Evolutionary conservation across 2,329 filamentous ascomycete genomes (phyloP).

Genomic region (Exophiala dermatitidis): DNA sequence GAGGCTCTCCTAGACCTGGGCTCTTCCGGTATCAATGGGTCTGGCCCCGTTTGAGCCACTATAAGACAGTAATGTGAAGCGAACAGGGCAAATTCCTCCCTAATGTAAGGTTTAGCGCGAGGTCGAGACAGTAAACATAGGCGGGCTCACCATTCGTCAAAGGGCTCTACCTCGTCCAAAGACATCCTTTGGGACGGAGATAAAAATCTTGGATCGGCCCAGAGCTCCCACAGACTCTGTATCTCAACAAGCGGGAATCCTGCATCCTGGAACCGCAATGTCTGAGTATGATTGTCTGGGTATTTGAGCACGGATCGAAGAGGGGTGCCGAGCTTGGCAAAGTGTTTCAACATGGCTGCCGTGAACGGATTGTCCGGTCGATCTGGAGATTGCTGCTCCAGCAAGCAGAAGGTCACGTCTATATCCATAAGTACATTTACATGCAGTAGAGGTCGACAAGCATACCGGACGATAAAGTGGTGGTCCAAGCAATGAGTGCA

Average conservation of each 20-base stretch:
- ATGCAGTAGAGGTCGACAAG: not conserved
- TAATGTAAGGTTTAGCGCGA: not conserved
- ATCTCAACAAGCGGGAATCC: slow-evolving; percentile 61
- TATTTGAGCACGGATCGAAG: slow-evolving; percentile 50
- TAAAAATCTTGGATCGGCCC: slow-evolving; percentile 64
- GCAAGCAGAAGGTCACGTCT: slow-evolving; percentile 69
- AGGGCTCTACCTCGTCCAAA: slow-evolving; percentile 68
- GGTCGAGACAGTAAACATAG: not conserved
- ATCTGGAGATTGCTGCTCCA: slow-evolving; percentile 80
- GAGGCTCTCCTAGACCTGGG: slow-evolving; percentile 23
- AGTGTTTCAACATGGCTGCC: slow-evolving; percentile 26
- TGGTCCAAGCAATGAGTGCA: slow-evolving; percentile 70
- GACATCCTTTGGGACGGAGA: slow-evolving; percentile 50
- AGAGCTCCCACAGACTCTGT: slow-evolving; percentile 73
- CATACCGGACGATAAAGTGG: slow-evolving; percentile 59
- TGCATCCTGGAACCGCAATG: slow-evolving; percentile 57
- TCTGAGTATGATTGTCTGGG: slow-evolving; percentile 59
- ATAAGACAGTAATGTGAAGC: slow-evolving; percentile 71
- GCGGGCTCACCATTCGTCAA: slow-evolving; percentile 67
- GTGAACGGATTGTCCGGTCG: slow-evolving; percentile 72
- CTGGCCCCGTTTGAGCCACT: slow-evolving; percentile 24
- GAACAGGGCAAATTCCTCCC: slow-evolving; percentile 80
- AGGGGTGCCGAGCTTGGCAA: slow-evolving; percentile 25
- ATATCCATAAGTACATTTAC: slow-evolving; percentile 4
- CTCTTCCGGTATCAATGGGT: slow-evolving; percentile 21